Conservation (phyloP, 805 yeast species). For the Debaryomyces hansenii region DNA sequence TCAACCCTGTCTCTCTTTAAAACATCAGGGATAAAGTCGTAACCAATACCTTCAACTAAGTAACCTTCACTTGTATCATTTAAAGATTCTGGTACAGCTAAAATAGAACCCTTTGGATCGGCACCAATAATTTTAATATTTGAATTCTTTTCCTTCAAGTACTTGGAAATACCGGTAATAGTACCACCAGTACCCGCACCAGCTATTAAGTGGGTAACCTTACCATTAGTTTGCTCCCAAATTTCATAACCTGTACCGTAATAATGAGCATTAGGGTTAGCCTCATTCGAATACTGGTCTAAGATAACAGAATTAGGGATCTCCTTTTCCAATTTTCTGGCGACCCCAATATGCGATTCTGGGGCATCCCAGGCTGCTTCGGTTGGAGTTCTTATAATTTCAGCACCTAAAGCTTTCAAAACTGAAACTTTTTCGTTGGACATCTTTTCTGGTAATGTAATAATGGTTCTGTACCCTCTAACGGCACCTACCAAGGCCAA, state of each 20-base stretch:
- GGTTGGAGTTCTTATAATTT: constrained; percentile 86
- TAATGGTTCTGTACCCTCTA: constrained; percentile 81
- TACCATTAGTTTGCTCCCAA: constrained; percentile 75
- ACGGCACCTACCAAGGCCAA: constrained; percentile 85
- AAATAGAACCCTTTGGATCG: constrained; percentile 84
- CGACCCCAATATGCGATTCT: constrained; percentile 88
- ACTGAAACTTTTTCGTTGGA: constrained; percentile 88
- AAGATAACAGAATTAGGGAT: constrained; percentile 82
- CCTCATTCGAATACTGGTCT: constrained; percentile 77
- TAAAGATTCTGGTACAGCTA: constrained; percentile 75
- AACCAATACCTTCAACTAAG: constrained; percentile 89
- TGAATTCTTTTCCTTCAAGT: constrained; percentile 69
- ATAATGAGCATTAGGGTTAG: constrained; percentile 84
- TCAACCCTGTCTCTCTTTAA: constrained; percentile 66
- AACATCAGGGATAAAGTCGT: constrained; percentile 84
- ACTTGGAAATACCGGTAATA: constrained; percentile 85
- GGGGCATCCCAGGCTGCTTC: constrained; percentile 94
- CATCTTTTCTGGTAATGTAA: constrained; percentile 90
- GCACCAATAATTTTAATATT: constrained; percentile 70
- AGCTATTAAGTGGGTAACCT: constrained; percentile 73
- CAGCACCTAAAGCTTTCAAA: constrained; percentile 86
- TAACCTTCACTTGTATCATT: constrained; percentile 60
- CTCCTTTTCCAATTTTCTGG: constrained; percentile 74
- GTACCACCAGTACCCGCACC: constrained; percentile 99
- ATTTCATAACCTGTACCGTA: constrained; percentile 83